Evolutionary conservation across 192 early-diverging fungal genomes (phyloP), one percentile per base, ranked within the genome.

Genomic region (Backusella liffmaniae): DNA sequence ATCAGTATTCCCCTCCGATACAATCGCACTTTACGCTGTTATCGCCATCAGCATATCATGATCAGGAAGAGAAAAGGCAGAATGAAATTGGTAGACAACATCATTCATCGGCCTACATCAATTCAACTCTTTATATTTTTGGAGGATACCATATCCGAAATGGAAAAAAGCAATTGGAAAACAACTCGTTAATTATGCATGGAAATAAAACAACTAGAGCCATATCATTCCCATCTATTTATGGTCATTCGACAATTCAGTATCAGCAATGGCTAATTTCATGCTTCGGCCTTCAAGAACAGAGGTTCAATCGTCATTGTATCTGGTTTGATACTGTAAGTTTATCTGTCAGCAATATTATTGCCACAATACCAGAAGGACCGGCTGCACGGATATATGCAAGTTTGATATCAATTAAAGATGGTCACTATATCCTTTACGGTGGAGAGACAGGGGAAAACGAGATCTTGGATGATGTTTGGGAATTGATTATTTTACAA

Each of bases 301-400:
- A 69, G 9, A 23, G 5, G 13, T 36, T 68, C n/a, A 41, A 41
- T 23, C n/a, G 41, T 69, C 10, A 37, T 37, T 69, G 67, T 21
- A 69, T 36, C 4, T 69, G 67, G 67, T 39, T 69, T 69, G 67
- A 69, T 21, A 69, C 67, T 37, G 21, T 12, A 2, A 37, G 26
- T 12, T 29, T 62, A 62, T 62, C 56, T n/a, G 12, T 62, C 23
- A 62, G 10, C 26, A 62, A 26, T 12, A 4, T 62, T 13, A 62
- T 23, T 2, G 10, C 10, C 36, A 69, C 37, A 23, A 69, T 0
- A 2, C 18, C 4, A 9, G 21, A 23, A 23, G 35, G 36, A 35
- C 67, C 67, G 5, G 21, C 35, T 41, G 34, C 36, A 39, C 67
- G 67, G 15, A 69, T 4, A 69, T 69, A 69, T 69, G 34, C 67